These are phyloP conservation scores for Fonsecaea erecta DNA, from an alignment of 2,329 filamentous ascomycete species.

Conservation along the genomic window DNA sequence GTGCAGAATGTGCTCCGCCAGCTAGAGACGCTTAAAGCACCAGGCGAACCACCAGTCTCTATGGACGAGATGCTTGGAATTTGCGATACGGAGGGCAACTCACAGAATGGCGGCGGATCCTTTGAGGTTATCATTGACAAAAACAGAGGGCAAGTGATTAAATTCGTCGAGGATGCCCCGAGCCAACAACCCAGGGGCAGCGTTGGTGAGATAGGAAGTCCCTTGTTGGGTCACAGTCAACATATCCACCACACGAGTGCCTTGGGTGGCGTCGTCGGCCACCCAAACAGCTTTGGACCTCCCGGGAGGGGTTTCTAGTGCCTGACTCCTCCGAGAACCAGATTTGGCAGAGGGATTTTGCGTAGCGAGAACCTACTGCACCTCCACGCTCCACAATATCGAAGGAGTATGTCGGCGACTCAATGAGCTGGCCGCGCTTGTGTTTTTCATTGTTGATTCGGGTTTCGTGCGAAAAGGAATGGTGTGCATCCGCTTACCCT, in stretches of 20 bases:
- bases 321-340: slow-evolving; percentile 31
- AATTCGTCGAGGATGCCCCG: slow-evolving; percentile 59
- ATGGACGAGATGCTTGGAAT: slow-evolving; percentile 77
- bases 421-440: slow-evolving; percentile 3
- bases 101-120: slow-evolving; percentile 84
- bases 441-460: slow-evolving; percentile 6
- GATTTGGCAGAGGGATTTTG: slow-evolving; percentile 4
- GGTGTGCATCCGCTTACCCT: slow-evolving; percentile 2
- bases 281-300: slow-evolving; percentile 30
- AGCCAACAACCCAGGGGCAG: slow-evolving; percentile 49
- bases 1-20: slow-evolving; percentile 66
- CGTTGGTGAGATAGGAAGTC: slow-evolving; percentile 73
- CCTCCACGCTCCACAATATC: slow-evolving; percentile 13
- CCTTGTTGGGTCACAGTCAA: slow-evolving; percentile 46
- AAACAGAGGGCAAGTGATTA: slow-evolving; percentile 47
- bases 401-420: slow-evolving; percentile 28
- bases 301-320: slow-evolving; percentile 35
- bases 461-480: slow-evolving; percentile 4
- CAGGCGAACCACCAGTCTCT: slow-evolving; percentile 60
- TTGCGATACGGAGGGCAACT: slow-evolving; percentile 87
- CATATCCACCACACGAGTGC: slow-evolving; percentile 31
- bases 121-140: slow-evolving; percentile 70
- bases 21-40: slow-evolving; percentile 67
- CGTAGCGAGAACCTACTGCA: slow-evolving; percentile 17
- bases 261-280: slow-evolving; percentile 26